Percentiles rank a stretch among this genome's conserved stretches.
Conservation (phyloP, 371 early-diverging fungal species). For the Syncephalastrum contaminatum region DNA sequence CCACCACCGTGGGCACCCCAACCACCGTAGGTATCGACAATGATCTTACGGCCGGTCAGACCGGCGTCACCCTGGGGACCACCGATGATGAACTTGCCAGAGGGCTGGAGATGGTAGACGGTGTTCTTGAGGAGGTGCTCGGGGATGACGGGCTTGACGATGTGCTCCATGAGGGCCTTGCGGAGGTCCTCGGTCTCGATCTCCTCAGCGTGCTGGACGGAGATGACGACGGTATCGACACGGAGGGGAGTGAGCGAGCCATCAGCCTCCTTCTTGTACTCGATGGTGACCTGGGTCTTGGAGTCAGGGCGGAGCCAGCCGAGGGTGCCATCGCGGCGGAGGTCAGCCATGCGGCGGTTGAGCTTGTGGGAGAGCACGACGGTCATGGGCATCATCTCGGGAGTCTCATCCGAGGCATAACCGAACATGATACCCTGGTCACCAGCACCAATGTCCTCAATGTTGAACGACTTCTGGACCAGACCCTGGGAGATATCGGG, state of each 20-base stretch:
- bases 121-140: slow-evolving; percentile 91
- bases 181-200: slow-evolving; percentile 84
- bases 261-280: slow-evolving; percentile 90
- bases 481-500: slow-evolving; percentile 98
- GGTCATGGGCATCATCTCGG: slow-evolving; percentile 99
- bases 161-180: slow-evolving; percentile 88
- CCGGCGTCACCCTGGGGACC: slow-evolving; percentile 99
- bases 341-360: slow-evolving; percentile 92
- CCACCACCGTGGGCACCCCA: slow-evolving; percentile 99
- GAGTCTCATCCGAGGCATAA: slow-evolving; percentile 98
- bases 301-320: slow-evolving; percentile 98
- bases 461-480: slow-evolving; percentile 82
- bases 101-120: slow-evolving; percentile 97
- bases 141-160: slow-evolving; percentile 94
- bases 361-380: slow-evolving; percentile 96
- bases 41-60: slow-evolving; percentile 99
- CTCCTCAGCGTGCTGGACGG: slow-evolving; percentile 96
- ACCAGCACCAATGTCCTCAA: slow-evolving; percentile 98
- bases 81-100: slow-evolving; percentile 99
- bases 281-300: slow-evolving; percentile 99
- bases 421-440: slow-evolving; percentile 99
- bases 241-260: slow-evolving; percentile 94
- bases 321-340: slow-evolving; percentile 90
- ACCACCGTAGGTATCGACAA: slow-evolving; percentile 95
- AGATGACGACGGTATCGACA: slow-evolving; percentile 98